phyloP scores from a whole-genome alignment of 371 early-diverging fungal genomes.

The Circinella umbellata region DNA sequence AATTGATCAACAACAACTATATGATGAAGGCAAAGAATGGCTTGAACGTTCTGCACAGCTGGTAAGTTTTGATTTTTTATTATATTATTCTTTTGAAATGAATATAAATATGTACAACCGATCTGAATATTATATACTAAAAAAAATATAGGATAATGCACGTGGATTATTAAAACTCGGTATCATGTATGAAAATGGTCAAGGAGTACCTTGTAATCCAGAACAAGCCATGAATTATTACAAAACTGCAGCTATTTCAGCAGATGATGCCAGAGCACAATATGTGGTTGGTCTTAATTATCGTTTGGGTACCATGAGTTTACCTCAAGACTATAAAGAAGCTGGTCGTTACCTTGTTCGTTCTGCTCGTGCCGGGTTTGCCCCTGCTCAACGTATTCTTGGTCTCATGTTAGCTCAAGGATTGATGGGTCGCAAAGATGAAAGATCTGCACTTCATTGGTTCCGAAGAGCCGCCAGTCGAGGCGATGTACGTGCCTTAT shows the following conservation, averaged over 20 bases:
- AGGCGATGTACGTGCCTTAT: slow-evolving; percentile 70
- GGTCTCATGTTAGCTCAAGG: slow-evolving; percentile 48
- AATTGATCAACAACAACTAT: slow-evolving; percentile 27
- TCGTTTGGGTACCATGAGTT: slow-evolving; percentile 38
- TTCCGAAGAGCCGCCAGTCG: slow-evolving; percentile 68
- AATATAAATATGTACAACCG: not conserved
- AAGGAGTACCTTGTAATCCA: slow-evolving; percentile 35
- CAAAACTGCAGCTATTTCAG: slow-evolving; percentile 34
- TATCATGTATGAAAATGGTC: slow-evolving; percentile 46
- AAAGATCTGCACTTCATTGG: slow-evolving; percentile 62
- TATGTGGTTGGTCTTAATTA: slow-evolving; percentile 49
- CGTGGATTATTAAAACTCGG: slow-evolving; percentile 50
- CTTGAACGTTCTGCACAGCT: slow-evolving; percentile 41
- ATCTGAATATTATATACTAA: not conserved
- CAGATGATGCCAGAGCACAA: slow-evolving; percentile 42
- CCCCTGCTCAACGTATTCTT: slow-evolving; percentile 48
- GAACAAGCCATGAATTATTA: slow-evolving; percentile 41
- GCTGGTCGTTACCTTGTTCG: slow-evolving; percentile 39
- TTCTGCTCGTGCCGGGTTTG: slow-evolving; percentile 44
- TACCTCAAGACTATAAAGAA: slow-evolving; percentile 33
- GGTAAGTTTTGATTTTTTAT: slow-evolving; percentile 22
- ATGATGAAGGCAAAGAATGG: slow-evolving; percentile 44
- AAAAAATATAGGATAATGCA: slow-evolving; percentile 33
- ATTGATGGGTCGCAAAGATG: slow-evolving; percentile 10
- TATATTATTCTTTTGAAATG: too few relatives aligned